Conservation (phyloP, 768 basidiomycete species). For the Phaeotremella skinneri region DNA sequence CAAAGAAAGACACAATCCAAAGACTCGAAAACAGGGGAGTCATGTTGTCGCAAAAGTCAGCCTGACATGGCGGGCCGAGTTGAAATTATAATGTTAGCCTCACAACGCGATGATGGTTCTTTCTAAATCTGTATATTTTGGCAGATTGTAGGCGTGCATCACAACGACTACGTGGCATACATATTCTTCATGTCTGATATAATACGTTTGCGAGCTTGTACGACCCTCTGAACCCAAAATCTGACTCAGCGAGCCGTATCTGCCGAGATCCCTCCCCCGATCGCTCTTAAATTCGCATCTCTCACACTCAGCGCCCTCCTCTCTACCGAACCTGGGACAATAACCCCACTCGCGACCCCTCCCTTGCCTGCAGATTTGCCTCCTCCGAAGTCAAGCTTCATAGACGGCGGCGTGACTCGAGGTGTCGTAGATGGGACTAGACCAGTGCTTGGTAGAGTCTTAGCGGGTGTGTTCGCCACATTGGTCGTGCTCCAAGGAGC, state of each 20-base stretch:
- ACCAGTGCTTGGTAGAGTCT: neutral
- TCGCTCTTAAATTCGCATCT: conserved; percentile 10
- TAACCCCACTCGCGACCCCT: neutral
- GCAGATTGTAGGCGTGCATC: too few species aligned
- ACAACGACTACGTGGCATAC: too few species aligned
- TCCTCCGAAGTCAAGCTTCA: neutral
- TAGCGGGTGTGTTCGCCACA: neutral
- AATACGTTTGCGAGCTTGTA: neutral
- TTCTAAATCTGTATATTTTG: too few species aligned
- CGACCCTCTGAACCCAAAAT: neutral
- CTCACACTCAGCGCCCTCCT: conserved; percentile 10
- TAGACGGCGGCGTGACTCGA: neutral
- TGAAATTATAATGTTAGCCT: too few species aligned
- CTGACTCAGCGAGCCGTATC: neutral
- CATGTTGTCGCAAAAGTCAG: too few species aligned
- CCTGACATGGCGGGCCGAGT: too few species aligned
- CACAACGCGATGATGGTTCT: too few species aligned
- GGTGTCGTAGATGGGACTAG: neutral
- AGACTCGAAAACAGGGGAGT: too few species aligned
- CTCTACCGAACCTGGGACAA: neutral
- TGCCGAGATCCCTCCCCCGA: neutral
- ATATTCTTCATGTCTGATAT: too few species aligned
- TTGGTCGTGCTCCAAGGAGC: neutral
- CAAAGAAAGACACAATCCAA: too few species aligned
- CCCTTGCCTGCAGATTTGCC: neutral